Evolutionary conservation across 306 rosid genomes (phyloP), one percentile per base, ranked within the genome.

Genomic region (Adenanthera pavonina): DNA sequence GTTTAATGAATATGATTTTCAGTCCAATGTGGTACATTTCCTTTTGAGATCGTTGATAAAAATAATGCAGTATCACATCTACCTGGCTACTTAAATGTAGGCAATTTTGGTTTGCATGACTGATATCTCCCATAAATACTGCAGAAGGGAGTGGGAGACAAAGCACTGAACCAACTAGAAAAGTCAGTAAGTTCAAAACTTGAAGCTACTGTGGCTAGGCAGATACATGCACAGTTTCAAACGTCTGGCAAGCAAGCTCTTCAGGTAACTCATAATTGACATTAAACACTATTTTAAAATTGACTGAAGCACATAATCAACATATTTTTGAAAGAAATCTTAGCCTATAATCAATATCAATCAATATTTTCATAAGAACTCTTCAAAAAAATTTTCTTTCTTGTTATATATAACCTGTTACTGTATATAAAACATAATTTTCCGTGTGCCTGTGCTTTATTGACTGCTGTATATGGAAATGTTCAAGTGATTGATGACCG

Each of bases 71-170:
- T 48, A 51, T 74, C 15, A 65, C 17, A 72, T 66, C 68, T 76
- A 62, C 51, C 19, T 43, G n/a, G 30, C 53, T 84, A 62, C 56
- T 34, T 52, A 49, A 77, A 19, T 61, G 47, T 49, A 17, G 54
- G 34, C 16, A 49, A 38, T 48, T 75, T 81, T 53, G 17, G 52
- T 82, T 67, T 74, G 78, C 67, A 66, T 70, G 75, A 82, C 77
- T 72, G 46, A 71, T 43, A 73, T 56, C 30, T 86, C 60, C 38
- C 71, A 77, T 74, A 53, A 79, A 75, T 71, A 70, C 25, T 84
- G 86, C 88, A 91, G 95, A 91, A 89, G 89, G 95, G 95, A 80
- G 87, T 91, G 52, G 92, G 95, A 76, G 95, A 91, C 41, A 89
- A 84, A 83, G 90, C 89, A 36, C 49, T 91, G 78, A 86, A 72